Evolutionary conservation across 345 rosid species (phyloP).

Genomic region (Psidium friedrichsthalianum): DNA sequence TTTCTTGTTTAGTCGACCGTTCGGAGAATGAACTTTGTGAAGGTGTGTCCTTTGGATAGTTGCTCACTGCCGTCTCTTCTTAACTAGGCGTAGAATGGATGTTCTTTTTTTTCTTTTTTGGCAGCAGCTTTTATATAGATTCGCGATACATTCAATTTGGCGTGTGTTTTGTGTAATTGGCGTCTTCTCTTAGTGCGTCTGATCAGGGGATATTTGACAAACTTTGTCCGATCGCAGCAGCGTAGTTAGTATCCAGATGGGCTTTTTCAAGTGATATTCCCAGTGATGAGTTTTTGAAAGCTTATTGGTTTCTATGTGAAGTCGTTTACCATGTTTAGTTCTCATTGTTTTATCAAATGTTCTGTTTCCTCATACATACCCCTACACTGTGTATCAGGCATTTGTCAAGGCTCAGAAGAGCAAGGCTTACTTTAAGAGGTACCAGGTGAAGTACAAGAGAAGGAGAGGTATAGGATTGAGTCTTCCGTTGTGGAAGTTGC

Average conservation of each 20-base stretch:
- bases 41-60: not conserved
- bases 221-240: not conserved
- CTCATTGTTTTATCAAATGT: not conserved
- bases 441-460: conserved; percentile 65
- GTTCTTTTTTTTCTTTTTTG: not conserved
- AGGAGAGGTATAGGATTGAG: conserved; percentile 37
- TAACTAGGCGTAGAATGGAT: not conserved
- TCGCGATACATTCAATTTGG: not conserved
- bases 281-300: not conserved
- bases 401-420: conserved; percentile 54
- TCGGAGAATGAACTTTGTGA: not conserved
- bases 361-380: not conserved
- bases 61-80: not conserved
- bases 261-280: not conserved
- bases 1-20: not conserved
- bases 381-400: conserved; percentile 17
- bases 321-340: not conserved
- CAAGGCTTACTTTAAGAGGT: conserved; percentile 62
- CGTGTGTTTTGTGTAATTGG: not conserved
- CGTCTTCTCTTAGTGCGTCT: not conserved
- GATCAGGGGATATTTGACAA: not conserved
- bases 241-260: not conserved
- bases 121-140: not conserved
- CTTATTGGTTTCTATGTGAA: not conserved
- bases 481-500: not conserved